A percentile compares a stretch with the other conserved stretches of the same genome.
These are phyloP conservation scores for Debaryomyces fabryi DNA, from an alignment of 1,139 yeast species.

Conservation along the genomic window DNA sequence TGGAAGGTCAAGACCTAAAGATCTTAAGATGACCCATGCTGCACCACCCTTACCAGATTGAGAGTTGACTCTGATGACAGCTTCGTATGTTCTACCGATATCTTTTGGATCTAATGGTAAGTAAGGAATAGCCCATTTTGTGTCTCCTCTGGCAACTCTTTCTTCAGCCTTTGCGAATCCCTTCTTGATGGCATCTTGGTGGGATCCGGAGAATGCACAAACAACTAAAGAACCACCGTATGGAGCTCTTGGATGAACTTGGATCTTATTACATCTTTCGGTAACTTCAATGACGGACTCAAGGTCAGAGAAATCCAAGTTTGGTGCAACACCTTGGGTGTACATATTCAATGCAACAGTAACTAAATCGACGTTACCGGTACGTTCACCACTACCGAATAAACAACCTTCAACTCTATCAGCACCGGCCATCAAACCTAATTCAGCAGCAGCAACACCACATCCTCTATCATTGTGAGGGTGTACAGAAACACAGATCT, in stretches of 20 bases:
- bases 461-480: slow-evolving; percentile 56
- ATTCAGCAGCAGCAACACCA: slow-evolving; percentile 53
- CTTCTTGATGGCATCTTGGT: slow-evolving; percentile 54
- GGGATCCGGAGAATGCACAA: slow-evolving; percentile 53
- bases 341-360: slow-evolving; percentile 52
- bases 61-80: slow-evolving; percentile 54
- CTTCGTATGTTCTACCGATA: slow-evolving; percentile 53
- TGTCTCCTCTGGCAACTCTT: slow-evolving; percentile 24
- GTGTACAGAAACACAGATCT: slow-evolving; percentile 48
- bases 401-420: slow-evolving; percentile 55
- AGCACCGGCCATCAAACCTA: slow-evolving; percentile 53
- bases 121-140: slow-evolving; percentile 48
- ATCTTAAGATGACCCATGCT: slow-evolving; percentile 52
- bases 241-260: slow-evolving; percentile 52
- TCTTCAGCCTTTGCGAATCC: slow-evolving; percentile 40
- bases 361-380: slow-evolving; percentile 53
- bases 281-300: slow-evolving; percentile 43
- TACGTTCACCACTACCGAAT: slow-evolving; percentile 54
- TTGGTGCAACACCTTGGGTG: slow-evolving; percentile 49
- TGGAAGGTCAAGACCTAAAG: slow-evolving; percentile 51
- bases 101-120: slow-evolving; percentile 54
- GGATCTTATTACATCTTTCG: slow-evolving; percentile 51
- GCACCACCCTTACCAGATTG: slow-evolving; percentile 57
- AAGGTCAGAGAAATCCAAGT: slow-evolving; percentile 48
- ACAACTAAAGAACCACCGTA: slow-evolving; percentile 53